A percentile compares a stretch with the other conserved stretches of the same genome.
phyloP scores from a whole-genome alignment of 257 asterid genomes.

The Coffea canephora region DNA sequence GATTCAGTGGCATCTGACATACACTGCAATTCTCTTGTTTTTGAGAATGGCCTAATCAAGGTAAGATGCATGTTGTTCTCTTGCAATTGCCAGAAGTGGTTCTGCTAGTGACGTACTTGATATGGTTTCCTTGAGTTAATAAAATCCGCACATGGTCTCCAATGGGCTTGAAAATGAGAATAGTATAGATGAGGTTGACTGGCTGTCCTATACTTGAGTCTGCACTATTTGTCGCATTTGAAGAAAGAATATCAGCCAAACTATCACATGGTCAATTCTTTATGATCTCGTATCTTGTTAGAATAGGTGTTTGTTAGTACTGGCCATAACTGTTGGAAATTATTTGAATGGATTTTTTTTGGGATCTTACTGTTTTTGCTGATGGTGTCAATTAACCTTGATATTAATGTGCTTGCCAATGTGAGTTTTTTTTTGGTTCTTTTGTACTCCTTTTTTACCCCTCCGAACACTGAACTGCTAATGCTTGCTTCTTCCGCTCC shows the following conservation, averaged over 20 bases:
- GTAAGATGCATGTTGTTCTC: constrained; percentile 30
- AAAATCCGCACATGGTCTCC: not conserved
- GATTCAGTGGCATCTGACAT: constrained; percentile 75
- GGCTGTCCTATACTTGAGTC: too few relatives aligned
- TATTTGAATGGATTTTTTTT: not conserved
- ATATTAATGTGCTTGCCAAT: not conserved
- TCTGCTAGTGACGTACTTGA: not conserved
- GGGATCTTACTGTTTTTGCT: not conserved
- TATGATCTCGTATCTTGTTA: not conserved
- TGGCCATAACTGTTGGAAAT: not conserved
- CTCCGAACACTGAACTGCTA: not conserved
- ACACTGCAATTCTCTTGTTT: constrained; percentile 64
- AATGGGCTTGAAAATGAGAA: not conserved
- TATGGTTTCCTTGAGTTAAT: not conserved
- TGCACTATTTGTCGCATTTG: not conserved
- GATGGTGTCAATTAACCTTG: not conserved
- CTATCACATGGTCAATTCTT: not conserved
- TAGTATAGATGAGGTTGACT: not conserved
- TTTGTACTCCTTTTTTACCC: too few relatives aligned
- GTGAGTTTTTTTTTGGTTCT: not conserved
- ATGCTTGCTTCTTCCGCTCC: constrained; percentile 15
- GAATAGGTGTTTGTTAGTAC: not conserved
- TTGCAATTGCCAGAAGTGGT: not conserved
- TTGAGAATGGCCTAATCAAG: constrained; percentile 77
- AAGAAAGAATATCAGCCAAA: not conserved